phyloP scores from a whole-genome alignment of 2,329 filamentous ascomycete species.

The Blastomyces silverae region DNA sequence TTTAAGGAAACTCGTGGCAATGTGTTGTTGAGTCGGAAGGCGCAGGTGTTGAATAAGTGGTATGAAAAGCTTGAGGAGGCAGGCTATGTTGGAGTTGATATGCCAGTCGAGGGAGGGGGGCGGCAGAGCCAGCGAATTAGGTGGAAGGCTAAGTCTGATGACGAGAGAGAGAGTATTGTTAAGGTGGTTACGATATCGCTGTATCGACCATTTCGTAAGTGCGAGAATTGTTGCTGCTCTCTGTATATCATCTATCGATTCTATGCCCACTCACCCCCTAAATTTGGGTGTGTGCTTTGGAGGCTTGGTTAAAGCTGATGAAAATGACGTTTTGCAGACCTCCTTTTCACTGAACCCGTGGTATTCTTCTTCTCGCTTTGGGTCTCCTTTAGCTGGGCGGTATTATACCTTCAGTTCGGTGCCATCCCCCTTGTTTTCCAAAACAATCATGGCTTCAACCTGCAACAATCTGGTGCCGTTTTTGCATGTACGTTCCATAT shows the following conservation, averaged over 20 bases:
- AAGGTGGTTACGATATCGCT: conserved; percentile 69
- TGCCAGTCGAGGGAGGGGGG: conserved; percentile 31
- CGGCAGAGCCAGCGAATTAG: conserved; percentile 53
- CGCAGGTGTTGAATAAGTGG: conserved; percentile 66
- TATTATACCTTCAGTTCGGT: conserved; percentile 77
- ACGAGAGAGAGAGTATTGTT: conserved; percentile 60
- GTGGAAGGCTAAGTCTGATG: conserved; percentile 74
- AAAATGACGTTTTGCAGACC: conserved; percentile 29
- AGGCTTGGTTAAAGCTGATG: background rate
- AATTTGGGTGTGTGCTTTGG: background rate
- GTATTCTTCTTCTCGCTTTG: conserved; percentile 73
- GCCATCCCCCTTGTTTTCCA: conserved; percentile 73
- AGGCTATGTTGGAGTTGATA: conserved; percentile 53
- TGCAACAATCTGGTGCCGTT: conserved; percentile 61
- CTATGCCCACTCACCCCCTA: too few relatives aligned
- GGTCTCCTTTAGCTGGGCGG: conserved; percentile 83
- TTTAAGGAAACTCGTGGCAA: conserved; percentile 78
- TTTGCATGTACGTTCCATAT: conserved; percentile 49
- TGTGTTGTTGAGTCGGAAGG: conserved; percentile 71
- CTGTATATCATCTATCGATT: background rate
- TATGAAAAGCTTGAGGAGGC: conserved; percentile 64
- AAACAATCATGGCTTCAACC: conserved; percentile 59
- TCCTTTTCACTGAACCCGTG: conserved; percentile 58
- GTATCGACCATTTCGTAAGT: conserved; percentile 63
- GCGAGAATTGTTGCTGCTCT: background rate